Evolutionary conservation across 805 yeast genomes (phyloP), one percentile per base, ranked within the genome.

Genomic region (Hagleromyces aurorensis): DNA sequence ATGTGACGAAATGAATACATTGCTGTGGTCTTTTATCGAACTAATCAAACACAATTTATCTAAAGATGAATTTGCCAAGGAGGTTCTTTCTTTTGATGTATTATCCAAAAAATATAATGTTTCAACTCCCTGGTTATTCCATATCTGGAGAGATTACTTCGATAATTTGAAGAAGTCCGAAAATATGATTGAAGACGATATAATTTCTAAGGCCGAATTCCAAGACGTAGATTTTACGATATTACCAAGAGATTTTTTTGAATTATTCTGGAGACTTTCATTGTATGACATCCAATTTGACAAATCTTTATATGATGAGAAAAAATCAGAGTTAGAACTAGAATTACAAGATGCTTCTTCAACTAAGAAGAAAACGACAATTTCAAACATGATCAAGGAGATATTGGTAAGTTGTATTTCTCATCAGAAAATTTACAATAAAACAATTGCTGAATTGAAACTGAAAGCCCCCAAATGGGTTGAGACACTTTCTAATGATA

Each of bases 251-350:
- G 64, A 61, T 0, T 57, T 84, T 16, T 82, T 67, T 44, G 57
- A 62, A 2, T 59, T 69, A 1, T 87, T 86, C 44, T 87, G 95
- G 96, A 72, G 64, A 37, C 59, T 80, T 19, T 68, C 78, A 0
- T 56, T 84, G 6, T 76, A 79, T 46, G 95, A 86, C 44, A 70
- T 86, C 18, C 69, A 70, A 36, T 78, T 57, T 47, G 67, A 72
- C 2, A 57, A 58, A 5, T 40, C 47, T 1, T 48, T 71, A 2
- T 86, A 87, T 48, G 62, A 61, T 8, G 46, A 48, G 3, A 78
- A 74, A 36, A 44, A 44, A 19, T 30, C 19, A 6, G 31, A 9
- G 3, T 12, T 46, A 5, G 48, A 46, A 23, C 38, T 27, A n/a
- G 40, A 42, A 22, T 14, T 32, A 7, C 20, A 31, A 0, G 34